Base-by-base conservation (phyloP, 129 eudicot species). In the Gnaphalium uliginosum region DNA sequence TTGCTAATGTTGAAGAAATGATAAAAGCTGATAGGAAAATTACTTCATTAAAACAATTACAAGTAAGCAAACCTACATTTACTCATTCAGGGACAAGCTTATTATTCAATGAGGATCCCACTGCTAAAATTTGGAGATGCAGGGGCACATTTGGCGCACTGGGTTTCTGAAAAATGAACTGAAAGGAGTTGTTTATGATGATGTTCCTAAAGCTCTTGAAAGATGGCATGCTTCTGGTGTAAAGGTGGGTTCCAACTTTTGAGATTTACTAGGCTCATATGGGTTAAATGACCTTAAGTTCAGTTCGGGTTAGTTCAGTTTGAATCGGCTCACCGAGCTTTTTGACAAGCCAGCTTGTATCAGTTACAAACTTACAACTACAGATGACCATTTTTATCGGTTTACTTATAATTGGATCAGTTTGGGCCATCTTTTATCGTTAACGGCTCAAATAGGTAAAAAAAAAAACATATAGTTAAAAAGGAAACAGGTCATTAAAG, bases 121-220 rank as follows among this genome's bases (percentile, higher is more conserved):
- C 23, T 32, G 66, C 86, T 80, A 58, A 85, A 21, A 66, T 69
- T 50, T 43, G 69, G 24, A 59, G 60, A 76, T 65, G 26, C 83
- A 94, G 98, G 98, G 98, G 58, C 97, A 94, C 76, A 89, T 94
- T 60, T 94, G 97, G 98, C 82, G 82, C 41, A 89, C 98, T 0
- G 98, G 98, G 63, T 94, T 88, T 61, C 74, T 82, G 79, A 87
- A 84, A 58, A 85, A 86, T 24, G 98, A 89, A 79, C 26, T 94
- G 69, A 69, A 94, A 79, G 87, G 84, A 30, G 85, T 90, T 48
- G 97, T 94, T 53, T 94, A 78, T 72, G 96, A 90, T 72, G 98
- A 94, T 79, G 93, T 94, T 50, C 96, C 96, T 72, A 81, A 79
- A 77, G 98, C 97, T 73, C 87, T 94, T 56, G 98, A 94, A 79